These are phyloP conservation scores for Castanospermum australe DNA, from an alignment of 306 rosid species.

Conservation along the genomic window DNA sequence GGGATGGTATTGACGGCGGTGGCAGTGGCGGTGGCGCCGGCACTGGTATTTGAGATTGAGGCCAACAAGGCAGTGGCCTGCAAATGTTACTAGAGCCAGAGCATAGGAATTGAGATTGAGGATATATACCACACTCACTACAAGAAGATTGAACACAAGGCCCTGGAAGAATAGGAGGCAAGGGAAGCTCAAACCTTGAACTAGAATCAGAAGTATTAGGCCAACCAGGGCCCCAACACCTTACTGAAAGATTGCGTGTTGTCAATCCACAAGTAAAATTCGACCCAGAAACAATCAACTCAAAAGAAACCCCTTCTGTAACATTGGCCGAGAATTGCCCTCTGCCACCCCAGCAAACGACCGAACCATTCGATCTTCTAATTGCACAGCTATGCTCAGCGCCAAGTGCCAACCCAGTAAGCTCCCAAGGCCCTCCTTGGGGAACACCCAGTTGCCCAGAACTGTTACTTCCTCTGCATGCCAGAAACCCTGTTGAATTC, in stretches of 20 bases:
- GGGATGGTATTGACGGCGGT: neutral
- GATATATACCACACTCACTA: slow-evolving; percentile 52
- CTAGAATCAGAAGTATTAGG: slow-evolving; percentile 18
- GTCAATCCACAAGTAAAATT: slow-evolving; percentile 78
- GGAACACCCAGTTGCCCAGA: slow-evolving; percentile 63
- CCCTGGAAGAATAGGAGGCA: slow-evolving; percentile 75
- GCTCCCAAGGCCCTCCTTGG: slow-evolving; percentile 36
- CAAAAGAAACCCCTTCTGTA: slow-evolving; percentile 41
- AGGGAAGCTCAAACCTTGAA: slow-evolving; percentile 34
- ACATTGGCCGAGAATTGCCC: slow-evolving; percentile 38
- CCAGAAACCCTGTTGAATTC: slow-evolving; percentile 53
- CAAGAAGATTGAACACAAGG: slow-evolving; percentile 72
- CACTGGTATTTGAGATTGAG: slow-evolving; percentile 3
- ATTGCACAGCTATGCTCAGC: slow-evolving; percentile 70
- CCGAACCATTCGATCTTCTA: slow-evolving; percentile 44
- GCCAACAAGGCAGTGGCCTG: slow-evolving; percentile 39
- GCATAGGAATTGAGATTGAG: slow-evolving; percentile 56
- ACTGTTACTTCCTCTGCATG: slow-evolving; percentile 58
- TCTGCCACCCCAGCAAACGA: slow-evolving; percentile 76
- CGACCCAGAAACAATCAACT: slow-evolving; percentile 65
- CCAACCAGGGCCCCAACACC: slow-evolving; percentile 95
- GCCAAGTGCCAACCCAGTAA: slow-evolving; percentile 57
- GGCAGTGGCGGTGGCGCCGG: neutral
- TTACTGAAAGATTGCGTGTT: slow-evolving; percentile 41
- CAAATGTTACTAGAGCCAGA: slow-evolving; percentile 54